phyloP scores from a whole-genome alignment of 2,329 filamentous ascomycete genomes.

The Talaromyces amestolkiae region DNA sequence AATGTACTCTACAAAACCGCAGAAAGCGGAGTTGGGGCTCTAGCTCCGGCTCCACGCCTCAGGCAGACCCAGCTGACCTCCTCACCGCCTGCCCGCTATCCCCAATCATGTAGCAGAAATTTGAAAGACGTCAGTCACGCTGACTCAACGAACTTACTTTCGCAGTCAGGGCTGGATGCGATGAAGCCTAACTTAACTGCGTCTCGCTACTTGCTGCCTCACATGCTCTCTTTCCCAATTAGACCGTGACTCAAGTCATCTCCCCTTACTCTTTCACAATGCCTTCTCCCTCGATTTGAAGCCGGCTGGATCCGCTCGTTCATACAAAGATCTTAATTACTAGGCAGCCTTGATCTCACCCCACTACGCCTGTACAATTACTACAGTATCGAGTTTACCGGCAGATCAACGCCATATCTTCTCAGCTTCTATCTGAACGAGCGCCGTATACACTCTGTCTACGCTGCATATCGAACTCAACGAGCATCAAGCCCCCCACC shows the following conservation, averaged over 20 bases:
- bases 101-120: background rate
- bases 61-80: constrained; percentile 2
- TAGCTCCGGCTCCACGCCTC: background rate
- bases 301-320: background rate
- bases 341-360: background rate
- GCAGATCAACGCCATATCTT: background rate
- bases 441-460: background rate
- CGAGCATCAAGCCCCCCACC: background rate
- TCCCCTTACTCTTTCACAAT: background rate
- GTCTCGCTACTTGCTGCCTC: background rate
- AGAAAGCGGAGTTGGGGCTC: background rate
- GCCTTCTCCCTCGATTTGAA: background rate
- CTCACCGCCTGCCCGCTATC: background rate
- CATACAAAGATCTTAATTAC: background rate
- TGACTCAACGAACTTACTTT: background rate
- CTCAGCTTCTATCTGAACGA: background rate
- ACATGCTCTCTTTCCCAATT: background rate
- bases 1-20: background rate
- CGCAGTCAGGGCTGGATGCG: background rate
- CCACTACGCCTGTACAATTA: background rate
- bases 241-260: constrained; percentile 2
- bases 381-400: background rate
- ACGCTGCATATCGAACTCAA: background rate
- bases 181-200: background rate
- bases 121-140: background rate